These are phyloP conservation scores for Clitopilus passeckerianus DNA, from an alignment of 768 basidiomycete species.

Conservation along the genomic window DNA sequence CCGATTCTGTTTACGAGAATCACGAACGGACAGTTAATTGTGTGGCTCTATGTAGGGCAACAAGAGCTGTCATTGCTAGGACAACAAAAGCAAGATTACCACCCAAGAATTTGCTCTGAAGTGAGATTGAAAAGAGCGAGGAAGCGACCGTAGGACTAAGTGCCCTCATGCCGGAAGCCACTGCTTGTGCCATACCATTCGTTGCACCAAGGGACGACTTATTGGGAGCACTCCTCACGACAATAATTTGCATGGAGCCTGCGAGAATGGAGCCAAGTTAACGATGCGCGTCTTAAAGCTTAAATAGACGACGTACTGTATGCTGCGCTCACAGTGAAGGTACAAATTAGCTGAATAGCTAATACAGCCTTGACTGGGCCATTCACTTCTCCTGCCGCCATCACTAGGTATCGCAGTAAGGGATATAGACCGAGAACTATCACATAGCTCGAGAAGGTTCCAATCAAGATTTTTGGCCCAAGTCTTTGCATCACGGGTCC, in stretches of 20 bases:
- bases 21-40: not conserved
- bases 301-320: conserved; percentile 26
- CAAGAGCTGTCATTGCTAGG: not conserved
- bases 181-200: conserved; percentile 54
- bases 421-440: conserved; percentile 27
- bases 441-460: conserved; percentile 21
- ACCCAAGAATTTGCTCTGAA: conserved; percentile 18
- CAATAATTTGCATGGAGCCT: conserved; percentile 46
- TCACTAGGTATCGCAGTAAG: conserved; percentile 24
- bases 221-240: conserved; percentile 37
- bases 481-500: conserved; percentile 36
- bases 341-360: conserved; percentile 24
- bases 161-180: conserved; percentile 11
- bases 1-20: too few species aligned
- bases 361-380: conserved; percentile 23
- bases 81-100: not conserved
- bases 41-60: not conserved
- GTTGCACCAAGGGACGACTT: conserved; percentile 42
- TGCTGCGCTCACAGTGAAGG: conserved; percentile 21
- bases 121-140: conserved; percentile 41
- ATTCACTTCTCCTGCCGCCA: conserved; percentile 26
- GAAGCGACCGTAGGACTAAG: not conserved
- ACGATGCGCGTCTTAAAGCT: not conserved
- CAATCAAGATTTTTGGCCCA: conserved; percentile 36
- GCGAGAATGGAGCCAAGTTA: conserved; percentile 2